Evolutionary conservation across 805 yeast species (phyloP), one percentile per base, ranked within the genome.

Genomic region (Wickerhamiella spandovensis): DNA sequence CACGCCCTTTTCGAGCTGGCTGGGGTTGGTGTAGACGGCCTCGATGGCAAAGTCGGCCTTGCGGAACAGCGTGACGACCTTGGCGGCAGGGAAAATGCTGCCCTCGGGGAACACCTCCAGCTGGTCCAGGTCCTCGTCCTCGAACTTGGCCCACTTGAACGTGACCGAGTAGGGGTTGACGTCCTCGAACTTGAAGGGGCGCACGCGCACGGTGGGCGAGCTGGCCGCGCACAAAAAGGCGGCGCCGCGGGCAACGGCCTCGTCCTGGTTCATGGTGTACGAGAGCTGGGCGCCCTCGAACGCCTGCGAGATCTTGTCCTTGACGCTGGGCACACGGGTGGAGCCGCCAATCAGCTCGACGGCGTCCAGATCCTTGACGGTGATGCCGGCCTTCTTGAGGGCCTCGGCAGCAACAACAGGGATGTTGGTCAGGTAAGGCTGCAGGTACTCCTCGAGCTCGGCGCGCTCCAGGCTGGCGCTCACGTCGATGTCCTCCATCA

Each of bases 141-240:
- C 89, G 68, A 85, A 85, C 67, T 89, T 78, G 67, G 82, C 95
- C 97, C 98, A 94, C 71, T 71, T 78, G 80, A 87, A 92, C 41
- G 97, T 83, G 58, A 92, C 96, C 25, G 96, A 81, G 79, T 78
- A 78, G 64, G 81, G 83, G 79, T 89, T 90, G 68, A 81, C 72
- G 69, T 92, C 99, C 74, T 90, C 96, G 67, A 89, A 92, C 73
- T 90, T 90, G 83, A 92, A 92, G 59, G 96, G 96, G 73, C 97
- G 84, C 49, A 92, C 98, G 74, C 98, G 85, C 63, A 92, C 80
- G 58, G 97, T 89, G 71, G 98, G 98, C 35, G 97, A 90, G 77
- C 89, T 97, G 74, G 88, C 85, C 60, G 98, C 99, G 71, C 98
- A 92, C 64, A 92, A 84, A 72, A 92, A 92, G 46, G 98, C 96